phyloP scores from a whole-genome alignment of 2,329 filamentous ascomycete genomes.

The Scortechinia acanthostroma region DNA sequence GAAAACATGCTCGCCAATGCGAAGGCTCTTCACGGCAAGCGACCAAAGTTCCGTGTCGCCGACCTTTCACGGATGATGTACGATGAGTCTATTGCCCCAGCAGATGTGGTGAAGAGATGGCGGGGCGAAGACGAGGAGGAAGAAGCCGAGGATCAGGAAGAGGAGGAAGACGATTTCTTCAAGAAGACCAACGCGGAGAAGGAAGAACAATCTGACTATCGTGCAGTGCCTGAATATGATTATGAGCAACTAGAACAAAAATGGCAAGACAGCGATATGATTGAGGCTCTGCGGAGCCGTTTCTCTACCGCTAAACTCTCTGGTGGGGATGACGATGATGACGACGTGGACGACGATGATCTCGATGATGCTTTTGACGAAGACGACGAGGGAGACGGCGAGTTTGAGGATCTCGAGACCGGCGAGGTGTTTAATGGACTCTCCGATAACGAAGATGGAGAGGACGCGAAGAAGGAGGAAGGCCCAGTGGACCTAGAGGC shows the following conservation, averaged over 20 bases:
- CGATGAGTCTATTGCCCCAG: constrained; percentile 69
- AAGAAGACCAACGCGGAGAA: constrained; percentile 55
- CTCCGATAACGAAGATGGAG: constrained; percentile 37
- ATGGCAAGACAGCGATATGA: constrained; percentile 74
- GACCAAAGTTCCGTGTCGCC: constrained; percentile 67
- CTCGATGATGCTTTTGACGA: constrained; percentile 42
- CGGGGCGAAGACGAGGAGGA: constrained; percentile 55
- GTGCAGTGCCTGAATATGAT: constrained; percentile 71
- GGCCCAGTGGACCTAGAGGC: constrained; percentile 50
- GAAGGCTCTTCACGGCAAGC: constrained; percentile 60
- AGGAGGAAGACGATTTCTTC: constrained; percentile 58
- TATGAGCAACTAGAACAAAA: constrained; percentile 76
- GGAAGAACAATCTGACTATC: constrained; percentile 69
- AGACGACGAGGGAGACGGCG: constrained; percentile 40
- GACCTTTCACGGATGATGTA: constrained; percentile 88
- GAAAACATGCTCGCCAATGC: constrained; percentile 75
- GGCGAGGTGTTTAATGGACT: constrained; percentile 30
- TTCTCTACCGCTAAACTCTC: constrained; percentile 68
- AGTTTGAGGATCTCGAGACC: constrained; percentile 24
- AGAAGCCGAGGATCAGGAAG: constrained; percentile 19
- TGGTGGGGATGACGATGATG: constrained; percentile 42
- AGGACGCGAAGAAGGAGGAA: background rate
- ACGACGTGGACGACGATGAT: constrained; percentile 36
- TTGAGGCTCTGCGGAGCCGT: constrained; percentile 66
- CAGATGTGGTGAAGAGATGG: constrained; percentile 75